These are phyloP conservation scores for Curvularia spicifera DNA, from an alignment of 2,329 filamentous ascomycete species.

Conservation along the genomic window DNA sequence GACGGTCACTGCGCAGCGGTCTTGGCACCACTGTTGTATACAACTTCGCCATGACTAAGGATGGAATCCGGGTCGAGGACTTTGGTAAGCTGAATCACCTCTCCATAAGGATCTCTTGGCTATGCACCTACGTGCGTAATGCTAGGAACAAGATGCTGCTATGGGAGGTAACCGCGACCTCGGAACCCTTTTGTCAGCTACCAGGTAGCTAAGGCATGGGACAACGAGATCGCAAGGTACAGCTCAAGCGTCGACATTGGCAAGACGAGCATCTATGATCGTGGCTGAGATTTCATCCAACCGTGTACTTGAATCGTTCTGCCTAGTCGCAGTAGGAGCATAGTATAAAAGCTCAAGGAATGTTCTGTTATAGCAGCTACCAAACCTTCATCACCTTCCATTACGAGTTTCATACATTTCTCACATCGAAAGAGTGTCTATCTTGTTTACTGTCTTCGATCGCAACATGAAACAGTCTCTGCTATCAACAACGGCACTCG, in stretches of 20 bases:
- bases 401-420: not conserved
- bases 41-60: not conserved
- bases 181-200: not conserved
- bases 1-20: not conserved
- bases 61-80: not conserved
- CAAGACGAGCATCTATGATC: not conserved
- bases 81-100: not conserved
- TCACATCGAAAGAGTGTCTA: not conserved
- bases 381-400: not conserved
- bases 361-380: slow-evolving; percentile 1
- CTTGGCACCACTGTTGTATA: slow-evolving; percentile 1
- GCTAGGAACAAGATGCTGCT: not conserved
- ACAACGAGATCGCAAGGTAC: not conserved
- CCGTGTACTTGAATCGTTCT: not conserved
- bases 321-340: not conserved
- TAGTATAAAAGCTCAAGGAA: not conserved
- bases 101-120: not conserved
- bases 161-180: not conserved
- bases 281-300: not conserved
- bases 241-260: not conserved
- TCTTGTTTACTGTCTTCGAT: not conserved
- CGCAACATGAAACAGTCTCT: not conserved
- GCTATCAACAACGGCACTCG: slow-evolving; percentile 2
- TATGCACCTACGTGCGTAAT: not conserved
- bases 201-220: not conserved